Evolutionary conservation across 768 basidiomycete species (phyloP).

Genomic region (Pisolithus sp.): DNA sequence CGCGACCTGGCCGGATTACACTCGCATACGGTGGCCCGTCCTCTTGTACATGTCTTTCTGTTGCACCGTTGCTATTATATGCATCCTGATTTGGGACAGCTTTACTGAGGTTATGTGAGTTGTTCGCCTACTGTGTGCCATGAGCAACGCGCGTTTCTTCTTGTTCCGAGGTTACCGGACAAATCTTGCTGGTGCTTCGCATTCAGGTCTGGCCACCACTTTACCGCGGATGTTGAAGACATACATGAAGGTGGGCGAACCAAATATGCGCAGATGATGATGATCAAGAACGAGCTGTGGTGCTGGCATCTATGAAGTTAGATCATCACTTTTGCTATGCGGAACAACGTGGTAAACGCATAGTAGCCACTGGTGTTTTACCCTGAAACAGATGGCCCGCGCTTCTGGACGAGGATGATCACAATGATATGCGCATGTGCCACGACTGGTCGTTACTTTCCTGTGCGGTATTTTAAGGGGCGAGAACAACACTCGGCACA

Average conservation of each 20-base stretch:
- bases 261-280: constrained; percentile 70
- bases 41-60: constrained; percentile 57
- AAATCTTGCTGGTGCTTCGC: constrained; percentile 62
- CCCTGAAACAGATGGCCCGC: constrained; percentile 66
- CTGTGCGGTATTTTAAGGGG: constrained; percentile 51
- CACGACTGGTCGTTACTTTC: constrained; percentile 49
- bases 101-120: constrained; percentile 60
- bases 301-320: constrained; percentile 74
- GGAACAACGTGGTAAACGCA: constrained; percentile 62
- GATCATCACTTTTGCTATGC: constrained; percentile 35
- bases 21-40: constrained; percentile 53
- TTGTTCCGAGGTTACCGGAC: not conserved
- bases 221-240: no score
- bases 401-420: constrained; percentile 62
- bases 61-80: constrained; percentile 46
- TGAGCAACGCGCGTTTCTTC: constrained; percentile 3
- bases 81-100: constrained; percentile 55
- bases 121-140: constrained; percentile 63
- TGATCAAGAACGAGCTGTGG: constrained; percentile 60
- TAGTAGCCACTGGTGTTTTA: constrained; percentile 72
- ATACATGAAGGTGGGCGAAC: constrained; percentile 60
- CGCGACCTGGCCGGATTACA: constrained; percentile 58
- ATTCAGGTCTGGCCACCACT: constrained; percentile 70
- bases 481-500: constrained; percentile 24
- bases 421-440: constrained; percentile 55